Conservation (phyloP, 2,329 filamentous ascomycete genomes). For the Cyphellophora europaea region DNA sequence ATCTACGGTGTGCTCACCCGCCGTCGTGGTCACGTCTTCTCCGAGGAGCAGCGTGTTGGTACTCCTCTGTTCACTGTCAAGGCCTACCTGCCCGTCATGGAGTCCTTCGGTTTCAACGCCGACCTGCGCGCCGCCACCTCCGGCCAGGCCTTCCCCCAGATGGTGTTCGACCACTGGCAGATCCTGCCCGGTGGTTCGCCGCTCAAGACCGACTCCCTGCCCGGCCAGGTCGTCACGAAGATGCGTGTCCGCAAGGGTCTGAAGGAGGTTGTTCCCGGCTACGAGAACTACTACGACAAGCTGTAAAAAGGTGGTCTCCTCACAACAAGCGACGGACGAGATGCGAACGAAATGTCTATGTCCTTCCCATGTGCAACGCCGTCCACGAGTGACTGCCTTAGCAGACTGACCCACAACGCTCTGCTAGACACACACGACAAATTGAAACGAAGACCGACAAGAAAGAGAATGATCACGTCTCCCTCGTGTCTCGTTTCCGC, state of each 20-base stretch:
- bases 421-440: no score
- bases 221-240: conserved; percentile 70
- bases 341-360: background rate
- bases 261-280: conserved; percentile 87
- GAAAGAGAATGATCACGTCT: background rate
- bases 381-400: no score
- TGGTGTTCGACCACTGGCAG: conserved; percentile 99
- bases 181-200: conserved; percentile 87
- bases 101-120: conserved; percentile 98
- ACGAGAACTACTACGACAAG: conserved; percentile 81
- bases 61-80: conserved; percentile 99
- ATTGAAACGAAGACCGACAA: background rate
- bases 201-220: conserved; percentile 72
- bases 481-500: background rate
- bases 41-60: conserved; percentile 94
- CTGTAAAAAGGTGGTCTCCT: conserved; percentile 51
- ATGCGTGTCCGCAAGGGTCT: conserved; percentile 99
- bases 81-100: conserved; percentile 91
- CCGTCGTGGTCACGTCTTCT: conserved; percentile 97
- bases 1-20: conserved; percentile 99
- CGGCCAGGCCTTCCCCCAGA: conserved; percentile 98
- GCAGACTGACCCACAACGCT: no score
- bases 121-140: conserved; percentile 89
- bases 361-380: background rate
- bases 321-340: background rate